Percentiles rank a stretch among this genome's conserved stretches.
Evolutionary conservation across 108 stramenopile species (phyloP).

Genomic region (Nitzschia putrida): DNA sequence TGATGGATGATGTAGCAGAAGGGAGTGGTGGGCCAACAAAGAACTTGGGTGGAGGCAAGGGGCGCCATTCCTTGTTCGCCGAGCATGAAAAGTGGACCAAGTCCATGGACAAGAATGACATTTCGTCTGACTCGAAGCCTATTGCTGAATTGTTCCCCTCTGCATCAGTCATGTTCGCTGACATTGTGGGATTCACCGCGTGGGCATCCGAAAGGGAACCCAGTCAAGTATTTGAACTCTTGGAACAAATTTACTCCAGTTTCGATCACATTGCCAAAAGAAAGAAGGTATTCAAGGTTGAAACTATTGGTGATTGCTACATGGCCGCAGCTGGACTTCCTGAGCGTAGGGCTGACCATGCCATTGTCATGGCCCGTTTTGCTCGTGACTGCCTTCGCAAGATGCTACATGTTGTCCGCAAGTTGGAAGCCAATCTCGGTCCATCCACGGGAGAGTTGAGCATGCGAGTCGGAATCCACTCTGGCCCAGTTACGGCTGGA

Average conservation of each 20-base stretch:
- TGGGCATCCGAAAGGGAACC: slow-evolving; percentile 30
- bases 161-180: slow-evolving; percentile 5
- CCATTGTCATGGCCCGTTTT: slow-evolving; percentile 21
- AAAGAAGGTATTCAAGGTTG: background rate
- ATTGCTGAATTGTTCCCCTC: background rate
- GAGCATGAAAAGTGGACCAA: background rate
- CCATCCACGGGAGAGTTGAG: slow-evolving; percentile 11
- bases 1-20: slow-evolving; percentile 8
- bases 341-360: slow-evolving; percentile 10
- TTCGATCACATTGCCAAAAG: background rate
- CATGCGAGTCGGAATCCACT: background rate
- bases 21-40: background rate
- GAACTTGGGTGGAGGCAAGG: background rate
- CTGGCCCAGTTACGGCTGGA: background rate
- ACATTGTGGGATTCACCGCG: slow-evolving; percentile 9
- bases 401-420: background rate
- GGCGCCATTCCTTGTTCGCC: background rate
- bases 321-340: slow-evolving; percentile 13
- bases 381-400: slow-evolving; percentile 18
- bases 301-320: slow-evolving; percentile 18
- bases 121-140: background rate
- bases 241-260: slow-evolving; percentile 43
- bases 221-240: slow-evolving; percentile 48
- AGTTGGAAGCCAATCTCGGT: slow-evolving; percentile 13
- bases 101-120: background rate